Base-by-base conservation (phyloP, 352 stramenopile species). In the Phytophthora litchii region DNA sequence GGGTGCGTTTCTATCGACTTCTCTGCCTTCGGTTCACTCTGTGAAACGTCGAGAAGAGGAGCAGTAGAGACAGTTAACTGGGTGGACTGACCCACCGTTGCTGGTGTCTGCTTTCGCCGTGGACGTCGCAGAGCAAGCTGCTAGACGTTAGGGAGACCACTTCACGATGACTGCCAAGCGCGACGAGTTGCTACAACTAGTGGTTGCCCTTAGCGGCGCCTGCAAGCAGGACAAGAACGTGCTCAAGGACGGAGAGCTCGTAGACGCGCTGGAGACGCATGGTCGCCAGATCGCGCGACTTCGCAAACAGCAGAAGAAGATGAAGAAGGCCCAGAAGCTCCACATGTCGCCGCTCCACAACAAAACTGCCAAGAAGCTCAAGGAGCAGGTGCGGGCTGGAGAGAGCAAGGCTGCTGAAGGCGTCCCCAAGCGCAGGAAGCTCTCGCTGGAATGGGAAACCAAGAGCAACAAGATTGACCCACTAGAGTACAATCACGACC, bases 171-270 rank as follows among this genome's bases (percentile, higher is more conserved):
- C 56, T n/a, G 38, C 36, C 11, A 67, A 60, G 64, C 61, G 56
- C 16, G 50, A 77, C 29, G 74, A 83, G 38, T 47, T 86, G 29
- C 34, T 64, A 37, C 69, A 55, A n/a, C 70, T 90, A 14, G 78
- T 92, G 53, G 69, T 64, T 16, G 70, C 76, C 32, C 73, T 92
- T 16, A 90, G 80, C 56, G 59, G 48, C 51, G 83, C 83, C 17
- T 92, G 83, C 43, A 68, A 72, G 47, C 50, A 64, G 20, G 80
- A 92, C 65, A 32, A 42, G 20, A 89, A 89, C 25, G 76, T 90
- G 56, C 74, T 92, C 13, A 85, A 86, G 53, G 83, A 92, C 55
- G 56, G 62, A 21, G 67, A 76, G 56, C 72, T 92, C 16, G 80
- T 92, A 56, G 83, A 92, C 60, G 48, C 54, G 25, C 54, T 92